These are phyloP conservation scores for Kodamaea restingae DNA, from an alignment of 805 yeast species.

Conservation along the genomic window DNA sequence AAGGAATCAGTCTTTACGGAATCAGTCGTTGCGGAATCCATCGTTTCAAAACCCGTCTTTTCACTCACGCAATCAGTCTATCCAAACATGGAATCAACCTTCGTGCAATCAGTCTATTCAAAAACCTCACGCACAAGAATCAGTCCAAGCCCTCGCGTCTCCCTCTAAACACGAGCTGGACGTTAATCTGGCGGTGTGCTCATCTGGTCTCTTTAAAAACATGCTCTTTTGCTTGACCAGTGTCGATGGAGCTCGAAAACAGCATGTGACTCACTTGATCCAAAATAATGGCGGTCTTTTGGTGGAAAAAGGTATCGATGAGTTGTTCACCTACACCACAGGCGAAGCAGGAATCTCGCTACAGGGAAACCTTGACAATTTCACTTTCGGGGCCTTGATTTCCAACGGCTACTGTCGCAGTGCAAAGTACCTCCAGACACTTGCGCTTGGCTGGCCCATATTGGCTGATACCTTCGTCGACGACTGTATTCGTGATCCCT, in stretches of 20 bases:
- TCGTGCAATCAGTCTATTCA: too few species aligned
- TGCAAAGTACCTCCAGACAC: conserved; percentile 68
- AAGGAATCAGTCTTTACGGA: background rate
- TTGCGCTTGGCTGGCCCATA: conserved; percentile 86
- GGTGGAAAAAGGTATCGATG: conserved; percentile 31
- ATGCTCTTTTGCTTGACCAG: conserved; percentile 36
- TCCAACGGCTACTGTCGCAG: conserved; percentile 60
- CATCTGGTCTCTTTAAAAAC: conserved; percentile 18
- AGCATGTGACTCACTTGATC: conserved; percentile 32
- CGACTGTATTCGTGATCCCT: conserved; percentile 39
- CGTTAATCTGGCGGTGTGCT: too few species aligned
- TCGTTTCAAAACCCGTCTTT: background rate
- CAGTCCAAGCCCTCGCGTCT: too few species aligned
- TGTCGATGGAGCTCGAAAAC: conserved; percentile 30
- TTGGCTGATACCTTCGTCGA: conserved; percentile 54
- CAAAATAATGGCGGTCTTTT: conserved; percentile 40
- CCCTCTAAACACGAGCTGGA: too few species aligned
- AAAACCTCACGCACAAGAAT: too few species aligned
- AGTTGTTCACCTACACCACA: conserved; percentile 19
- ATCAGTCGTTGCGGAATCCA: too few species aligned
- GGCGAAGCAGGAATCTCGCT: conserved; percentile 11
- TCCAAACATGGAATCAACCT: too few species aligned
- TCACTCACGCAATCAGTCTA: background rate
- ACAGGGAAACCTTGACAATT: conserved; percentile 14
- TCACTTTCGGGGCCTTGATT: conserved; percentile 62